A percentile compares a stretch with the other conserved stretches of the same genome.
These are phyloP conservation scores for Rasamsonia emersonii DNA, from an alignment of 2,329 filamentous ascomycete species.

Conservation along the genomic window DNA sequence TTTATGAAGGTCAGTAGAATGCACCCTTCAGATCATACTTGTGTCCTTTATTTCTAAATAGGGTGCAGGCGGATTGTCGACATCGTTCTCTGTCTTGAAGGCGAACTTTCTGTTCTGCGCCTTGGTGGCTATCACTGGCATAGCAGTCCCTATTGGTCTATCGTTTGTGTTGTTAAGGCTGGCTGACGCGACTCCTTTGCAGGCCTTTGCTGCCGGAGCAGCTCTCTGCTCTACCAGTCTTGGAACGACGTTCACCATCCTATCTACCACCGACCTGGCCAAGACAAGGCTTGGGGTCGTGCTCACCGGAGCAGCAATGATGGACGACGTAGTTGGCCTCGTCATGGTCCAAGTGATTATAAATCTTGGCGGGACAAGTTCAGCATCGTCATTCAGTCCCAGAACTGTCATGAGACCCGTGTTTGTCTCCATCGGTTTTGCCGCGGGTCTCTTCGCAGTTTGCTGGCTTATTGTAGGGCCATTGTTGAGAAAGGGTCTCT, in stretches of 20 bases:
- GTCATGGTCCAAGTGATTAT: conserved; percentile 71
- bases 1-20: conserved; percentile 52
- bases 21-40: neutral
- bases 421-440: conserved; percentile 38
- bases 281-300: conserved; percentile 52
- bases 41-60: neutral
- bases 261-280: conserved; percentile 53
- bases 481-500: conserved; percentile 1
- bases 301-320: conserved; percentile 64
- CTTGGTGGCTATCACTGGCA: conserved; percentile 57
- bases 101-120: conserved; percentile 54
- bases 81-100: conserved; percentile 45
- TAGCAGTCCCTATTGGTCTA: conserved; percentile 54
- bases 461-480: conserved; percentile 18
- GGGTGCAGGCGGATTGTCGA: conserved; percentile 42
- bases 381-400: conserved; percentile 22
- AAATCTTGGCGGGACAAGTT: conserved; percentile 44
- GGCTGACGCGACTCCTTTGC: conserved; percentile 42
- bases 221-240: conserved; percentile 66
- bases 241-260: conserved; percentile 60
- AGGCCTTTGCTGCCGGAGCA: conserved; percentile 65
- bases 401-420: conserved; percentile 43
- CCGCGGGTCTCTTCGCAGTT: conserved; percentile 17
- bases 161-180: conserved; percentile 53
- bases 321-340: conserved; percentile 71